Base-by-base conservation (phyloP, 495 filamentous ascomycete species). In the Penicillium parvum region DNA sequence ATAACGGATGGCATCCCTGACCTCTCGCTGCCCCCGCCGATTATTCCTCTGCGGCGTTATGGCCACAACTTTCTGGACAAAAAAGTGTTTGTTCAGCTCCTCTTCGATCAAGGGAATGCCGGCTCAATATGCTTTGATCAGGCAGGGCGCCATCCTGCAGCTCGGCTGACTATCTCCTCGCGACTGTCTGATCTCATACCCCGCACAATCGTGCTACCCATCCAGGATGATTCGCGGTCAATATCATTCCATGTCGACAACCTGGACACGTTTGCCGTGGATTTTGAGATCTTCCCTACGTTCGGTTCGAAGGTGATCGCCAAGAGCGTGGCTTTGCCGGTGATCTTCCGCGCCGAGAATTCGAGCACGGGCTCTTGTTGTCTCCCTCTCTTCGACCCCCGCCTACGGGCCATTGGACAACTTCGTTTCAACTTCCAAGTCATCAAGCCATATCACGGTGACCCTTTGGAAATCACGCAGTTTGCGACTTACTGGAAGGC, bases 401-500 rank as follows among this genome's bases (percentile, higher is more conserved):
- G 92, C 18, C 74, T 98, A 34, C 82, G 90, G 27, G 84, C 89
- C n/a, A 95, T 97, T 56, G 92, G 94, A 17, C 88, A 94, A 55
- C 85, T 98, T 45, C 87, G 75, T 38, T 97, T 98, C 72, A 81
- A 87, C 47, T 95, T 85, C 49, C 90, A 96, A 60, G 86, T 97
- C 23, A 96, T 98, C 58, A 95, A 95, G 59, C 91, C 92, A 2
- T 98, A 96, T 65, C 81, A 82, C 48, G 91, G 94, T n/a, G 83
- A 85, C 47, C 88, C 94, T 2, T 68, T 97, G 26, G 94, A 97
- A 60, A 96, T 98, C 39, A 94, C 91, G 1, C 87, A 96, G 51
- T 97, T 97, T 58, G 92, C 95, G 40, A 97, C 92, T 3, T 98
- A 98, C 65, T 98, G 92, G 92, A 97, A 96, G 66, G 91, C 90